Base-by-base conservation (phyloP, 768 basidiomycete species). In the Rhodotorula sphaerocarpa region DNA sequence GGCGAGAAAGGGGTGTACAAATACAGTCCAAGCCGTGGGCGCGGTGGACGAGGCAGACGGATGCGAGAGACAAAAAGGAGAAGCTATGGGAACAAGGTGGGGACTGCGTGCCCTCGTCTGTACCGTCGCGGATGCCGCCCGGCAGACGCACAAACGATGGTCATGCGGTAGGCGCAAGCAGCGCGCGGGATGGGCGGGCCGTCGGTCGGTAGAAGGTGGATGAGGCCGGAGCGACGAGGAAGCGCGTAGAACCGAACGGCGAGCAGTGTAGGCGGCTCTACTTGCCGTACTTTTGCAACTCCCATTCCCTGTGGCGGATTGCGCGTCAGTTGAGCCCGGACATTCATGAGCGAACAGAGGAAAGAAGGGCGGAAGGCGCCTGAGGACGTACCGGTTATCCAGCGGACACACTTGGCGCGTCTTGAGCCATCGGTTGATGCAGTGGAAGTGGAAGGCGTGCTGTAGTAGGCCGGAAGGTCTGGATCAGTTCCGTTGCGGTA, bases 381-480 rank as follows among this genome's bases (percentile, higher is more conserved):
- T n/a, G 14, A 28, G 28, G 14, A 42, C 61, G 52, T 28, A 65
- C 68, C 68, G 54, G 76, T 95, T 95, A 76, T 93, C 91, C 63
- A 93, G 76, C 7, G 90, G 90, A 75, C 90, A 93, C 34, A 92
- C 90, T 71, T 93, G 91, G 69, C 90, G 81, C 27, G 95, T 97
- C 81, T 97, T 99, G 66, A 99, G 81, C 95, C 95, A 99, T 48
- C 95, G 84, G 14, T 92, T 93, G 75, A 99, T 99, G 77, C 93
- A 99, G 76, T 97, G 93, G 79, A 97, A 99, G 78, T 99, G 93
- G 81, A 99, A 99, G 7, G 93, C 93, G 75, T 99, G 93, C 91
- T 92, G 68, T 34, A 30, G 5, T 9, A 20, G 5, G 20, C 20
- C 5, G 7, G 3, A 10, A 15, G n/a, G 25, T 33, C 36, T n/a